Evolutionary conservation across 805 yeast species (phyloP).

Genomic region (Starmerella stellata): DNA sequence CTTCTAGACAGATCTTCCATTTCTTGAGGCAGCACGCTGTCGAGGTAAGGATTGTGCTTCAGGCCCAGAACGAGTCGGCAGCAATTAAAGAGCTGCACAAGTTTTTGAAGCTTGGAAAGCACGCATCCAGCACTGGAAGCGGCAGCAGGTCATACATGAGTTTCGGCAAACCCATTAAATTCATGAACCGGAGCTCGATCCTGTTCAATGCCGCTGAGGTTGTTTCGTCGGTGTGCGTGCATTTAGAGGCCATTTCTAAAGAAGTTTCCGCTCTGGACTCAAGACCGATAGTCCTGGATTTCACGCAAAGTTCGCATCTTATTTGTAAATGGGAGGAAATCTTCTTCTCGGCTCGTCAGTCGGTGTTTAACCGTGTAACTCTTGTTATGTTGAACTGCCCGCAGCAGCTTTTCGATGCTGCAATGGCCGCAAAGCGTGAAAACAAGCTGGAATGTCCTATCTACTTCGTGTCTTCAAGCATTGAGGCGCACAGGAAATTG

Average conservation of each 20-base stretch:
- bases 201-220: neutral
- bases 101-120: neutral
- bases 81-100: neutral
- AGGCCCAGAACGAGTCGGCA: neutral
- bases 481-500: neutral
- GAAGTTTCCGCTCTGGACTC: neutral
- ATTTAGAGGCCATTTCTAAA: neutral
- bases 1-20: constrained; percentile 1
- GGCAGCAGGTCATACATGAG: neutral
- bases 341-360: neutral
- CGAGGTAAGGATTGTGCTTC: constrained; percentile 1
- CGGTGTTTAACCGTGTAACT: neutral
- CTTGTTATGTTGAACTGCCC: constrained; percentile 2
- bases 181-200: neutral
- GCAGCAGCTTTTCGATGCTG: neutral
- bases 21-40: constrained; percentile 1
- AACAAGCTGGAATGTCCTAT: neutral
- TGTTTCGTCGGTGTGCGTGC: neutral
- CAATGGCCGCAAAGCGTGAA: neutral
- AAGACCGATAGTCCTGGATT: neutral
- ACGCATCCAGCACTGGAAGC: neutral
- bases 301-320: neutral
- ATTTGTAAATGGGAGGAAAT: neutral
- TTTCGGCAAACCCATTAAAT: neutral
- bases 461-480: neutral